These are phyloP conservation scores for Ramularia collo-cygni DNA, from an alignment of 2,329 filamentous ascomycete genomes.

Conservation along the genomic window DNA sequence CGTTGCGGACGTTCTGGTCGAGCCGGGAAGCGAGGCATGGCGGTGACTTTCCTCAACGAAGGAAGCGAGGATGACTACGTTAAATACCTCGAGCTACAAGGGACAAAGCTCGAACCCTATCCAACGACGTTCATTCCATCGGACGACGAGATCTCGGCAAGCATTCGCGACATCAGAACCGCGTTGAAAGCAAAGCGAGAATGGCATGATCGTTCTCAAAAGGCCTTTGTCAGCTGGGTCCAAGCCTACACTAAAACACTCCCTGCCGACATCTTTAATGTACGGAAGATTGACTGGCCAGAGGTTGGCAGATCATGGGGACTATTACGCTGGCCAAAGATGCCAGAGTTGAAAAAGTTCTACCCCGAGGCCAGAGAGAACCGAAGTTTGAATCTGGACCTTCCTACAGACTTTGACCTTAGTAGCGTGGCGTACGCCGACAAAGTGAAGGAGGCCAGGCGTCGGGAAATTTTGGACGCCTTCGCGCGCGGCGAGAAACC, in stretches of 20 bases:
- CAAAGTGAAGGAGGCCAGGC: conserved; percentile 37
- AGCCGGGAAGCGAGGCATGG: conserved; percentile 65
- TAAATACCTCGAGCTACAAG: conserved; percentile 58
- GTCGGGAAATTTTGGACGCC: conserved; percentile 31
- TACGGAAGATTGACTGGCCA: conserved; percentile 75
- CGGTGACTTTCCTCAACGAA: conserved; percentile 76
- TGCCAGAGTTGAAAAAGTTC: conserved; percentile 66
- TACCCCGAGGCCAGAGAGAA: conserved; percentile 33
- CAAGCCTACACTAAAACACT: conserved; percentile 87
- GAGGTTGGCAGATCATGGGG: conserved; percentile 80
- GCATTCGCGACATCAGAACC: conserved; percentile 56
- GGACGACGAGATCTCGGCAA: conserved; percentile 52
- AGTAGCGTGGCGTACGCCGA: conserved; percentile 39
- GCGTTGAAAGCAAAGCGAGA: conserved; percentile 55
- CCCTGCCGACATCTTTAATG: conserved; percentile 82
- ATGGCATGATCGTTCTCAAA: conserved; percentile 80
- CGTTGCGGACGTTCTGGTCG: conserved; percentile 58
- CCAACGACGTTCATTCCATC: conserved; percentile 42
- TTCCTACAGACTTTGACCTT: conserved; percentile 31
- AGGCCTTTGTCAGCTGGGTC: conserved; percentile 89
- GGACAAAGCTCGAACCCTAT: conserved; percentile 27
- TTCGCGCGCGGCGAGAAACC: conserved; percentile 22
- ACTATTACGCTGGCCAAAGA: conserved; percentile 76
- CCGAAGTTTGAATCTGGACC: conserved; percentile 32
- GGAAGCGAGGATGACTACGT: conserved; percentile 87